Base-by-base conservation (phyloP, 164 flowering plant genomes). In the Platanus orientalis region DNA sequence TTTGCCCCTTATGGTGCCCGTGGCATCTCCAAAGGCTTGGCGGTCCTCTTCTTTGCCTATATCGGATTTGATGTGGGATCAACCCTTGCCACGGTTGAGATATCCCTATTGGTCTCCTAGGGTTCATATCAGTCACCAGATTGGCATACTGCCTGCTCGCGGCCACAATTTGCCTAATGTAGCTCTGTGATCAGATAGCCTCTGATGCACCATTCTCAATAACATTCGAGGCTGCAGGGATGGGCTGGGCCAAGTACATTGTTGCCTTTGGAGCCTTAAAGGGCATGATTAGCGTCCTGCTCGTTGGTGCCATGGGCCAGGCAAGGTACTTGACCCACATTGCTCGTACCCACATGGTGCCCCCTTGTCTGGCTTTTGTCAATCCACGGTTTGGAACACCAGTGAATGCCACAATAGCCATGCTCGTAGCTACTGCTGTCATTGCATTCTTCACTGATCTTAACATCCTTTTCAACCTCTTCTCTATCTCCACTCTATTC, bases 211-310 rank as follows among this genome's bases (percentile, higher is more conserved):
- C 92, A 0, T 86, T 78, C 64, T 73, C 89, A 0, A 69, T 82
- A 0, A 89, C 92, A 0, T 86, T 86, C 34, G 36, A 78, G 26
- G 76, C 76, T 3, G 84, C 70, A 0, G 88, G 88, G 1, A 56
- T n/a, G n/a, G n/a, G n/a, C n/a, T n/a, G n/a, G n/a, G n/a, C n/a
- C n/a, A n/a, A n/a, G n/a, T n/a, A n/a, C 66, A 85, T 65, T 2
- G 92, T 87, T 0, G 89, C 92, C 0, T 60, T 72, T 0, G 89
- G 89, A 0, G 92, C 92, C 0, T 32, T 87, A 21, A 81, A 6
- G 52, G 88, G 49, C 95, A 14, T 83, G 82, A 78, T 44, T 90
- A 0, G 88, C 89, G 1, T 51, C 60, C 0, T 81, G n/a, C n/a
- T n/a, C n/a, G n/a, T n/a, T n/a, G n/a, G n/a, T n/a, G n/a, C n/a